Evolutionary conservation across 2,329 filamentous ascomycete genomes (phyloP), one percentile per base, ranked within the genome.

Genomic region (Epichloe baconii): DNA sequence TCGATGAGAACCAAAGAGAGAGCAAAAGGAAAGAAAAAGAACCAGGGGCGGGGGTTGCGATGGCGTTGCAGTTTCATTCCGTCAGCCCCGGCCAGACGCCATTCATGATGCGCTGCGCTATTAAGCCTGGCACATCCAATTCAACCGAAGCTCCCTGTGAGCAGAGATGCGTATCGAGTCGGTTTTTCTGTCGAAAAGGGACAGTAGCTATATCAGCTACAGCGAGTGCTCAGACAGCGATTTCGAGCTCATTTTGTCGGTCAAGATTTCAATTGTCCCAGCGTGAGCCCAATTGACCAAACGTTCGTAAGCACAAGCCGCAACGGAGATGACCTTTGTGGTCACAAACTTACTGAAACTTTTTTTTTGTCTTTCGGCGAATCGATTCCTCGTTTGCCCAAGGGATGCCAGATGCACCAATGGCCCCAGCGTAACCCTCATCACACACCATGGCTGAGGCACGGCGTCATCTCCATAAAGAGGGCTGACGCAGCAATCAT

Each of bases 381-480:
- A 40, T 15, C 35, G 23, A 48, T 23, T 40, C 46, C 50, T 41
- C 38, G n/a, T 48, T 41, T 40, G 40, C 31, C 40, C 44, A 43
- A 52, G 46, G 50, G 41, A 52, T 49, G 37, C 37, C 36, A 5
- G 36, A 31, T 48, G 36, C 35, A 21, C 6, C 17, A 47, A 23
- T 41, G 26, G 50, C 42, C 47, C 51, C 37, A 37, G 47, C 48
- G 40, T 21, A 47, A 47, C 36, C 35, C 35, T 21, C 36, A n/a
- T 42, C 47, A 49, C 53, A 52, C 53, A 52, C 52, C 55, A 41
- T 47, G 37, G 43, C 38, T 44, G 49, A 52, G 52, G 44, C 49
- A 52, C 55, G 53, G 54, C 54, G 54, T 57, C 54, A 50, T 53
- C 10, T 44, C 40, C 54, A 53, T 54, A 55, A 56, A 56, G 52